Evolutionary conservation across 169 alveolate species (phyloP).

Genomic region (Eimeria maxima): DNA sequence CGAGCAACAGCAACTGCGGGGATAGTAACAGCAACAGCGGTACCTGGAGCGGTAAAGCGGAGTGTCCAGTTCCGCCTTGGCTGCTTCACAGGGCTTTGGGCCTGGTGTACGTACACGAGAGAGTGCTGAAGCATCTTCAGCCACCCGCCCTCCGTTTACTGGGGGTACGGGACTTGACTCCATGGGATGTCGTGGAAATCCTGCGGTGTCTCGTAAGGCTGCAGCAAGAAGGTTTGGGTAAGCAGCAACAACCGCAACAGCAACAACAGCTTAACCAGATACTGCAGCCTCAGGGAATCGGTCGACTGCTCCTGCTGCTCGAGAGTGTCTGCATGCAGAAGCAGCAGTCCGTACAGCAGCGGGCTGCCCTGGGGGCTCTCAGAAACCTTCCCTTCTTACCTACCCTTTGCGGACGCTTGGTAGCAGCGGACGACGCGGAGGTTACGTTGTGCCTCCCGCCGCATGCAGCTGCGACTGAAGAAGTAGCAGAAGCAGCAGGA

Average conservation of each 20-base stretch:
- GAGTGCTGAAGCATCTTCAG: constrained; percentile 40
- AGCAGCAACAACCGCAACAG: background rate
- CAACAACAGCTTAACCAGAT: constrained; percentile 3
- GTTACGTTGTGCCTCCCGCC: constrained; percentile 35
- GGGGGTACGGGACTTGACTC: constrained; percentile 64
- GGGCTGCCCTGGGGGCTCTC: constrained; percentile 51
- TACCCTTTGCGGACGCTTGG: constrained; percentile 50
- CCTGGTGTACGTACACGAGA: constrained; percentile 61
- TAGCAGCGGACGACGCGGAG: constrained; percentile 40
- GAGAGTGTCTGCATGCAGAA: constrained; percentile 42
- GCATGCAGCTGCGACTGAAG: background rate
- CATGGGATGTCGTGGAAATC: constrained; percentile 74
- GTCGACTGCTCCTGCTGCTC: constrained; percentile 43
- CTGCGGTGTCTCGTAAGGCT: constrained; percentile 52
- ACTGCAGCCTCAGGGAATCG: constrained; percentile 72
- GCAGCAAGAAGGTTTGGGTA: background rate
- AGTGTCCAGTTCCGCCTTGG: constrained; percentile 63
- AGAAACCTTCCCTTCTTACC: constrained; percentile 68
- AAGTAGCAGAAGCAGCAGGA: constrained; percentile 8
- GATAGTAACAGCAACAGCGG: constrained; percentile 16
- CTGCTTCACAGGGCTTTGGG: constrained; percentile 43
- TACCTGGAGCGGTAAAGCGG: background rate
- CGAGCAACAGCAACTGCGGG: constrained; percentile 12
- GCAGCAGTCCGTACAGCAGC: constrained; percentile 46
- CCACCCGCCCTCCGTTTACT: constrained; percentile 13